phyloP scores from a whole-genome alignment of 2,329 filamentous ascomycete genomes.

The Daldinia sp. region DNA sequence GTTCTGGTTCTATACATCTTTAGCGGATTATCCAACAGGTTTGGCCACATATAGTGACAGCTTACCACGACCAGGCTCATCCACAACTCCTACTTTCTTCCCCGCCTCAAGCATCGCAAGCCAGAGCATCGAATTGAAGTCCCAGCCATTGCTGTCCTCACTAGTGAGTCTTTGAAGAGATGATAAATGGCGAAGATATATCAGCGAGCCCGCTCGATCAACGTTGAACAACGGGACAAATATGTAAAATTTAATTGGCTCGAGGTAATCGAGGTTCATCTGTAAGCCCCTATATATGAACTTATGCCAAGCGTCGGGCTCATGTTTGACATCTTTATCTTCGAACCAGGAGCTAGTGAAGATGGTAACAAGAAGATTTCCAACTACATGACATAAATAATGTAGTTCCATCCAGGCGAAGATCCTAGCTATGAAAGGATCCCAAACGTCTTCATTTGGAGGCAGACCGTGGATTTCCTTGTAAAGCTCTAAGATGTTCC shows the following conservation, averaged over 20 bases:
- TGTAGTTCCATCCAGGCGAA: constrained; percentile 65
- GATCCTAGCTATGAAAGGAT: constrained; percentile 57
- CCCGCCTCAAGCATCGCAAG: constrained; percentile 74
- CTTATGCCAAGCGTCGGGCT: constrained; percentile 59
- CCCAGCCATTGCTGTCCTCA: constrained; percentile 55
- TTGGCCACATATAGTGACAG: background rate
- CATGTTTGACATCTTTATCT: constrained; percentile 46
- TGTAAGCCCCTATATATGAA: constrained; percentile 63
- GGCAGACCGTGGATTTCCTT: constrained; percentile 42
- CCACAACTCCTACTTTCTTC: constrained; percentile 74
- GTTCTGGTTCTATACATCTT: constrained; percentile 29
- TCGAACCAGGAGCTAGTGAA: constrained; percentile 57
- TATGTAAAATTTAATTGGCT: constrained; percentile 70
- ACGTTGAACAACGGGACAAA: constrained; percentile 69
- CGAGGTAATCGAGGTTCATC: constrained; percentile 61
- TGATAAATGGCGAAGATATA: constrained; percentile 67
- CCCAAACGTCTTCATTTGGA: constrained; percentile 53
- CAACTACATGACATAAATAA: constrained; percentile 66
- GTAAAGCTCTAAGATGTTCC: constrained; percentile 57
- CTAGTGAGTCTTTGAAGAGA: constrained; percentile 56
- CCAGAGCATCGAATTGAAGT: constrained; percentile 65
- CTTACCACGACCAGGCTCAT: constrained; percentile 65
- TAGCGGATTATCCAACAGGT: constrained; percentile 35
- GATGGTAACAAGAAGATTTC: constrained; percentile 67
- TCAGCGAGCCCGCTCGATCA: constrained; percentile 61